Evolutionary conservation across 306 rosid species (phyloP).

Genomic region (Hippophae rhamnoides): DNA sequence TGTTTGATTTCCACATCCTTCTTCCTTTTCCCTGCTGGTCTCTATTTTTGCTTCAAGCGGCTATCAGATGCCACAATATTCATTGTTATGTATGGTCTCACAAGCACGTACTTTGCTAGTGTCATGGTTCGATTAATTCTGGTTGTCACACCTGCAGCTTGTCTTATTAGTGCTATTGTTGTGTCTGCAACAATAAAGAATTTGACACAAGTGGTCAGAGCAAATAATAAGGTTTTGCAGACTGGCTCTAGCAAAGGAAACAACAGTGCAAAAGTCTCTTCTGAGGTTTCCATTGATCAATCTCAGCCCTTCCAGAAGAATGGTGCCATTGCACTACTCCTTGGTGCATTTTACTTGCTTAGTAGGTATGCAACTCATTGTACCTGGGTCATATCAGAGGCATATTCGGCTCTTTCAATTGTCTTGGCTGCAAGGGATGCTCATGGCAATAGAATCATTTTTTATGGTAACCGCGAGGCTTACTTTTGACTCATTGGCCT

Average conservation of each 20-base stretch:
- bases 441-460: slow-evolving; percentile 86
- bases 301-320: slow-evolving; percentile 94
- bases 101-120: slow-evolving; percentile 98
- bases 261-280: slow-evolving; percentile 55
- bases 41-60: slow-evolving; percentile 45
- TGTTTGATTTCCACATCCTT: no score
- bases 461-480: slow-evolving; percentile 97
- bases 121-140: slow-evolving; percentile 98
- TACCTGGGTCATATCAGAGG: slow-evolving; percentile 99
- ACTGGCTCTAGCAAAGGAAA: slow-evolving; percentile 65
- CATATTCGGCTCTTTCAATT: slow-evolving; percentile 92
- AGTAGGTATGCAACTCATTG: slow-evolving; percentile 88
- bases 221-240: slow-evolving; percentile 53
- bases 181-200: slow-evolving; percentile 91
- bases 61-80: slow-evolving; percentile 95
- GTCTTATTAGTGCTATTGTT: slow-evolving; percentile 94
- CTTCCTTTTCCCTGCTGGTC: no score
- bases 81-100: slow-evolving; percentile 93
- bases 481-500: slow-evolving; percentile 67
- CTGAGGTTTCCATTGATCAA: slow-evolving; percentile 80
- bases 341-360: slow-evolving; percentile 93
- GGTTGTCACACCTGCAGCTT: slow-evolving; percentile 94
- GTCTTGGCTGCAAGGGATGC: slow-evolving; percentile 99
- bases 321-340: slow-evolving; percentile 70
- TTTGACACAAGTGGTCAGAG: slow-evolving; percentile 57